Base-by-base conservation (phyloP, 495 filamentous ascomycete genomes). In the Neurospora pannonica region DNA sequence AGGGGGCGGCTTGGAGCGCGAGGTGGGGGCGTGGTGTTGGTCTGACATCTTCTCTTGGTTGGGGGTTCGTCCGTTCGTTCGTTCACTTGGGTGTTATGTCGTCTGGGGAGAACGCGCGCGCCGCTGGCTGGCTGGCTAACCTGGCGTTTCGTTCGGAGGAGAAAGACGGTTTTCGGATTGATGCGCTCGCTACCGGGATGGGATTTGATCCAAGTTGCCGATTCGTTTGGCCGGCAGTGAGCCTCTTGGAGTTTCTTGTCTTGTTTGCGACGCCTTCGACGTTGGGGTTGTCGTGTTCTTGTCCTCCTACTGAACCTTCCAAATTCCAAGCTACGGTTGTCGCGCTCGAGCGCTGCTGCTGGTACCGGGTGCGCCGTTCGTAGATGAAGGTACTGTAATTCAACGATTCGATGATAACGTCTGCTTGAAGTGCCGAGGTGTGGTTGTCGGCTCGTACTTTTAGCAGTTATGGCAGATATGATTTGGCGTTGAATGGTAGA, bases 1-100 rank as follows among this genome's bases (percentile, higher is more conserved):
- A 10, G 92, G 88, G 21, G 89, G 81, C 72, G 91, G 88, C 79
- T 94, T 93, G 70, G 90, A 84, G 78, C 93, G 92, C 77, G 93
- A 88, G 11, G 91, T 93, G 11, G 89, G 83, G 24, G 81, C 78
- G 75, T 81, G 79, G 71, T 71, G 71, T 36, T 81, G 77, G 70
- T 80, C 79, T 0, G 80, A 81, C 80, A 81, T 24, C n/a, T n/a
- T n/a, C n/a, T 43, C 43, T n/a, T 60, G 31, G 71, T 75, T 43
- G 42, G 13, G 42, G 1, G 42, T 6, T n/a, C n/a, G n/a, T n/a
- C n/a, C n/a, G n/a, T n/a, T n/a, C n/a, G 46, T 28, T 67, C 54
- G 54, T 67, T 67, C 48, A 28, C 48, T 28, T 60, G 48, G 15
- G 2, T 11, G 46, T 24, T 15, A 2, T 60, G 48, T 67, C 28